phyloP scores from a whole-genome alignment of 805 yeast species.

The Jamesozyma spencerorum region DNA sequence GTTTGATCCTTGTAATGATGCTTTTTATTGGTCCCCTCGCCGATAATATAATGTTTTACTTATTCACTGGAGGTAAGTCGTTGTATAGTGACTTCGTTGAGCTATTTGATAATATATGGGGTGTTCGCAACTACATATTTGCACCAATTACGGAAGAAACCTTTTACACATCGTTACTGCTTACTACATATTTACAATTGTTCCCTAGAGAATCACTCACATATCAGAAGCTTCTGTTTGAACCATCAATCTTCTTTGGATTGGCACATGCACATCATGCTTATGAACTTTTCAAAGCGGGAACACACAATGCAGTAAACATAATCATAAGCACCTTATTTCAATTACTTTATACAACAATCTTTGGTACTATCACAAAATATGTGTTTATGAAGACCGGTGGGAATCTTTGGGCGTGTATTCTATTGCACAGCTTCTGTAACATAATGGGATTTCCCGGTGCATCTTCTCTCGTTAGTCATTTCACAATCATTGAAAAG shows the following conservation, averaged over 20 bases:
- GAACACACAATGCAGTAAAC: slow-evolving; percentile 9
- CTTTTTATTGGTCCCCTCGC: slow-evolving; percentile 22
- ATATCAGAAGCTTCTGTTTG: slow-evolving; percentile 11
- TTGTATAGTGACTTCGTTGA: slow-evolving; percentile 9
- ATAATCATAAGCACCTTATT: slow-evolving; percentile 15
- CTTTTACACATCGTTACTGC: slow-evolving; percentile 27
- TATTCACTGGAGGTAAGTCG: slow-evolving; percentile 10
- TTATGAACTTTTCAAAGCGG: slow-evolving; percentile 17
- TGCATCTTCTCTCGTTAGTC: slow-evolving; percentile 14
- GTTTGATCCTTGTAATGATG: slow-evolving; percentile 10
- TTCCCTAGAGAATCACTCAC: slow-evolving; percentile 4
- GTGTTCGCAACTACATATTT: slow-evolving; percentile 25
- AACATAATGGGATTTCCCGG: slow-evolving; percentile 29
- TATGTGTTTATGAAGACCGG: slow-evolving; percentile 24
- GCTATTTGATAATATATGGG: slow-evolving; percentile 24
- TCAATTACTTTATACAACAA: slow-evolving; percentile 25
- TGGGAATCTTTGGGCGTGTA: slow-evolving; percentile 25
- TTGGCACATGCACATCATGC: slow-evolving; percentile 31
- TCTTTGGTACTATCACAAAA: slow-evolving; percentile 29
- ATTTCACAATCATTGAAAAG: slow-evolving; percentile 10
- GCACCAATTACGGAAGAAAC: slow-evolving; percentile 30
- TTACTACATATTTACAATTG: slow-evolving; percentile 14
- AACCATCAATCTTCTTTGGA: slow-evolving; percentile 27
- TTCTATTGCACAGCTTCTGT: slow-evolving; percentile 23
- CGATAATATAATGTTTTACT: slow-evolving; percentile 17